These are phyloP conservation scores for Jaapia argillacea DNA, from an alignment of 768 basidiomycete genomes.

Conservation along the genomic window DNA sequence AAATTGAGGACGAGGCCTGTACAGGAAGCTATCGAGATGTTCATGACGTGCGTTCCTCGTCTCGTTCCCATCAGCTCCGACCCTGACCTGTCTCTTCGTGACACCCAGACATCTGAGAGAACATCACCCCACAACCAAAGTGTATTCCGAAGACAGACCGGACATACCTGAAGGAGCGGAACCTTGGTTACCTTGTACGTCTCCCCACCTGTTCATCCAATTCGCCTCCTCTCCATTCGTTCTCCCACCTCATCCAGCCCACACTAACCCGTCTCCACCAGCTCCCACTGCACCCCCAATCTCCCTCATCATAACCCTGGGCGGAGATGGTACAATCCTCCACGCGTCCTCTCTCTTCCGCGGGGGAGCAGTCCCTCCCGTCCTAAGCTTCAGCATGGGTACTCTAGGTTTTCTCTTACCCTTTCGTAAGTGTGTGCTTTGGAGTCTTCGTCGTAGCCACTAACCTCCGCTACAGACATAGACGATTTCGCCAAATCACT, in stretches of 20 bases:
- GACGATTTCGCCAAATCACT: conserved; percentile 78
- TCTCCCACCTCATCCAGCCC: neutral
- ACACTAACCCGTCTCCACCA: no score
- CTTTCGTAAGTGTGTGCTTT: conserved; percentile 56
- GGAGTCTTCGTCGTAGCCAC: neutral
- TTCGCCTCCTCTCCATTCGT: neutral
- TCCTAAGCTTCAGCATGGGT: conserved; percentile 85
- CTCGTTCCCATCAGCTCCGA: neutral
- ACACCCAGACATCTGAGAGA: conserved; percentile 44
- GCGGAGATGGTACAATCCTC: conserved; percentile 92
- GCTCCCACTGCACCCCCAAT: conserved; percentile 51
- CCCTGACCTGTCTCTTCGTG: conserved; percentile 3
- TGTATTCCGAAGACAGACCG: conserved; percentile 56
- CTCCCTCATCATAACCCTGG: conserved; percentile 83
- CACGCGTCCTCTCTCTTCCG: conserved; percentile 90
- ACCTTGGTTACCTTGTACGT: conserved; percentile 55
- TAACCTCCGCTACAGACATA: conserved; percentile 47
- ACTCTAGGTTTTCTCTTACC: conserved; percentile 90
- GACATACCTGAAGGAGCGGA: conserved; percentile 57
- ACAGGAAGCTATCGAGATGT: conserved; percentile 2
- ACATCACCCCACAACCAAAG: conserved; percentile 49
- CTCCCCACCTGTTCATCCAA: neutral
- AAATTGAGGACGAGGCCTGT: conserved; percentile 4
- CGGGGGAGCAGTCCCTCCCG: conserved; percentile 86
- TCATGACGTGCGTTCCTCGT: neutral